phyloP scores from a whole-genome alignment of 306 rosid species.

The Neltuma alba region DNA sequence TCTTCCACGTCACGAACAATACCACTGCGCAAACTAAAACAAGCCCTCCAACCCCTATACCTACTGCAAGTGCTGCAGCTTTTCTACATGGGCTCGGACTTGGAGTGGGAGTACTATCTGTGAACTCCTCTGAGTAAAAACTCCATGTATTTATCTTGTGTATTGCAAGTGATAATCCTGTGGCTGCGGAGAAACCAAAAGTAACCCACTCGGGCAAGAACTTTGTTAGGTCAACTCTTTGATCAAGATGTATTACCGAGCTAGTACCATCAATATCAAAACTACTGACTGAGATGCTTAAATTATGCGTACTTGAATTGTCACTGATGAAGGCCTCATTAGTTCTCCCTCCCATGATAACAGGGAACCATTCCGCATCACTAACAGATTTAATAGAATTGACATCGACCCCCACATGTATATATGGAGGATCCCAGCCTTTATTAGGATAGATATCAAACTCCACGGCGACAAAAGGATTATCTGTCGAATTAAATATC shows the following conservation, averaged over 20 bases:
- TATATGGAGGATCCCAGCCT: background rate
- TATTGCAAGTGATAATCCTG: background rate
- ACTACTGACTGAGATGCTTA: background rate
- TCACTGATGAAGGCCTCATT: background rate
- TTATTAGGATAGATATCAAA: background rate
- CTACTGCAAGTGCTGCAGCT: no score
- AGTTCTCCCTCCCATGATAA: background rate
- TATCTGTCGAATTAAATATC: background rate
- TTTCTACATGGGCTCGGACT: no score
- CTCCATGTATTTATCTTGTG: background rate
- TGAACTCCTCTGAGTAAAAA: no score
- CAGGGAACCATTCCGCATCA: background rate
- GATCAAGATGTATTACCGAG: background rate
- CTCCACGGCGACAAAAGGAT: background rate
- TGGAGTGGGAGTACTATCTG: no score
- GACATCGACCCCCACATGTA: background rate
- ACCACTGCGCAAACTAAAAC: no score
- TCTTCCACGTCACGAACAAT: no score
- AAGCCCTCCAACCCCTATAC: no score
- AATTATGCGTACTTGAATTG: background rate
- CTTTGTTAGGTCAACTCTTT: background rate
- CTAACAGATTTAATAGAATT: background rate
- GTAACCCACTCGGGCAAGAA: background rate
- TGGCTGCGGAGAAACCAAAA: background rate
- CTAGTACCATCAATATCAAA: no score